phyloP scores from a whole-genome alignment of 1,139 yeast genomes.

The Taphrina confusa region DNA sequence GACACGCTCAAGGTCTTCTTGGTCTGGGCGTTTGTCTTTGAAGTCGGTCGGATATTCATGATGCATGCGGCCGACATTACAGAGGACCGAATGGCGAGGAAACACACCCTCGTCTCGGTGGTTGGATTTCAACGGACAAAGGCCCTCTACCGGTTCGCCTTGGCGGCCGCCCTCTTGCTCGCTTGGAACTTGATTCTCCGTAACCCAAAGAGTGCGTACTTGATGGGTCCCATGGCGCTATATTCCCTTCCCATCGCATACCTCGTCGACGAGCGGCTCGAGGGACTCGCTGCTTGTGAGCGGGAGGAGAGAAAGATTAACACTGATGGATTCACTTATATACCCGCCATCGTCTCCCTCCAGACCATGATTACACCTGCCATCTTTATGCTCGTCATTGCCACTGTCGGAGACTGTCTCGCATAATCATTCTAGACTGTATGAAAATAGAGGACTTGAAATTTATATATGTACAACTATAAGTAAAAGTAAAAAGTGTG shows the following conservation, averaged over 20 bases:
- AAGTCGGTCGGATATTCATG: slow-evolving; percentile 6
- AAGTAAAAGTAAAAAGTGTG: no score
- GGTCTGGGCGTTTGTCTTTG: slow-evolving; percentile 9
- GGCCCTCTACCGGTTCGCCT: slow-evolving; percentile 2
- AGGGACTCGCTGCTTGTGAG: neutral
- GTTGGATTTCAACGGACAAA: slow-evolving; percentile 4
- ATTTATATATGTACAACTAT: no score
- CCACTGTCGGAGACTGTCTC: slow-evolving; percentile 7
- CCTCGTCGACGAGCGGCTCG: slow-evolving; percentile 1
- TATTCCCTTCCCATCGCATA: slow-evolving; percentile 9
- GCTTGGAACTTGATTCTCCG: slow-evolving; percentile 7
- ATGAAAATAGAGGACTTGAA: no score
- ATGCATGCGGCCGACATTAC: slow-evolving; percentile 24
- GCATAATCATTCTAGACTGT: no score
- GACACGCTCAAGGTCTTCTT: neutral
- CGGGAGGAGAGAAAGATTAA: neutral
- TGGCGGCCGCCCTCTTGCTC: neutral
- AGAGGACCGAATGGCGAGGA: slow-evolving; percentile 15
- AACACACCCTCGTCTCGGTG: slow-evolving; percentile 23
- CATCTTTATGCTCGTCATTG: neutral
- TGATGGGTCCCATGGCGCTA: neutral
- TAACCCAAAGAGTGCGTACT: neutral
- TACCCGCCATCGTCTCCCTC: slow-evolving; percentile 10
- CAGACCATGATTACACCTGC: slow-evolving; percentile 10
- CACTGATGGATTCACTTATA: neutral